Conservation (phyloP, 1,139 yeast genomes). For the Blastobotrys aristatus region DNA sequence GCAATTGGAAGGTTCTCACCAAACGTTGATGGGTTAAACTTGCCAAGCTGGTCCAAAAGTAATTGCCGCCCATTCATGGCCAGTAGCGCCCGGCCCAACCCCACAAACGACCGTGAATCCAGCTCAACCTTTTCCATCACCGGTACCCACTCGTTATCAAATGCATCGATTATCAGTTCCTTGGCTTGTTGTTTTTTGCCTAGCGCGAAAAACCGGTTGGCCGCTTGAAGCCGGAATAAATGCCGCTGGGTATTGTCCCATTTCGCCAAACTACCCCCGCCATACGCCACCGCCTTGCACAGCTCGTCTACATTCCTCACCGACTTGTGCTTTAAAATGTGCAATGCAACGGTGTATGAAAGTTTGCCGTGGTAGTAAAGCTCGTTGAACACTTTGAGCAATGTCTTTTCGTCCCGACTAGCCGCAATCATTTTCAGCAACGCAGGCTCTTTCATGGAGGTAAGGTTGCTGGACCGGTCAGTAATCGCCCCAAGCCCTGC, state of each 20-base stretch:
- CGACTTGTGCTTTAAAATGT: conserved; percentile 21
- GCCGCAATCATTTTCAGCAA: conserved; percentile 9
- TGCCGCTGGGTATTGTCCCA: conserved; percentile 25
- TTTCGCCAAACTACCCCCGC: conserved; percentile 18
- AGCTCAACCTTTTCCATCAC: conserved; percentile 17
- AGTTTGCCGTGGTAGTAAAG: conserved; percentile 27
- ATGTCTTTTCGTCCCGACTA: conserved; percentile 15
- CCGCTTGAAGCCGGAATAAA: conserved; percentile 24
- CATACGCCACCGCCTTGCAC: conserved; percentile 18
- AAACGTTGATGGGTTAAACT: conserved; percentile 15
- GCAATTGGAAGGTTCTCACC: neutral
- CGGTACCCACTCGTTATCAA: conserved; percentile 23
- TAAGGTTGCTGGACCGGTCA: neutral
- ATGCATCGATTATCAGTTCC: conserved; percentile 22
- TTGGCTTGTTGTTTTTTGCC: conserved; percentile 19
- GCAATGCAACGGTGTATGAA: conserved; percentile 19
- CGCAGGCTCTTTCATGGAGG: neutral
- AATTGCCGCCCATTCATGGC: conserved; percentile 18
- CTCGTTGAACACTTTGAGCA: conserved; percentile 21
- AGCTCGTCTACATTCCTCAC: conserved; percentile 22
- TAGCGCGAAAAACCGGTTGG: conserved; percentile 26
- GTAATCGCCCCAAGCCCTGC: conserved; percentile 25
- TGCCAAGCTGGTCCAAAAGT: conserved; percentile 9
- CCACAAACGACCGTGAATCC: conserved; percentile 15
- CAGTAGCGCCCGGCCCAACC: conserved; percentile 21